Base-by-base conservation (phyloP, 306 rosid genomes). In the Cucumis cinereus region DNA sequence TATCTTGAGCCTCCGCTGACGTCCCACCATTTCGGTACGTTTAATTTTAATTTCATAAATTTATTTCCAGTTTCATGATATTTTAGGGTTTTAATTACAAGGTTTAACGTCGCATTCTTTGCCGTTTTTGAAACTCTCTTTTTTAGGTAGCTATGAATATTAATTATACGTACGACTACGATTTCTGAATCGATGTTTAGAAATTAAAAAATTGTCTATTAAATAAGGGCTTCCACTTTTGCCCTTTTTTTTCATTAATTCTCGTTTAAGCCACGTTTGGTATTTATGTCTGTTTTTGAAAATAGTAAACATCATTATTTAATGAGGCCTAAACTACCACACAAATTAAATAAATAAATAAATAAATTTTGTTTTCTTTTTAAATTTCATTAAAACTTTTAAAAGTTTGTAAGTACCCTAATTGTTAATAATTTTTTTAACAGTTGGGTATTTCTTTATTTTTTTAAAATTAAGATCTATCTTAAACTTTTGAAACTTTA, bases 1-100 rank as follows among this genome's bases (percentile, higher is more conserved):
- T 47, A 33, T 67, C 86, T 88, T 6, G 75, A 84, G 6, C 83
- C 91, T 2, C 41, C 85, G 41, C 90, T 87, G 60, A 54, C 87
- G 6, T 52, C 7, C 74, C 78, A 80, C 28, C 36, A 82, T 75
- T 88, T 85, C 54, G 92, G 96, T 86, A 41, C 53, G 63, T 7
- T 24, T 28, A 19, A 36, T 4, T 28, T 64, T 35, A 45, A 1
- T 47, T 47, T 38, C 8, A 64, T n/a, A 28, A 0, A 66, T 38
- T 66, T n/a, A 4, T 40, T 66, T 66, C 73, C 52, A 40, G 8
- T 45, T 69, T 9, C 40, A 14, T 69, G 56, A 45, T 41, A 38
- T 66, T 33, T 10, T 5, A 0, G 2, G 33, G 19, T 63, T 63
- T 63, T 36, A 26, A 6, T 7, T 33, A 7, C 24, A 63, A 17